Percentiles rank a stretch among this genome's conserved stretches.
Conservation (phyloP, 768 basidiomycete genomes). For the Leucocoprinus leucothites region DNA sequence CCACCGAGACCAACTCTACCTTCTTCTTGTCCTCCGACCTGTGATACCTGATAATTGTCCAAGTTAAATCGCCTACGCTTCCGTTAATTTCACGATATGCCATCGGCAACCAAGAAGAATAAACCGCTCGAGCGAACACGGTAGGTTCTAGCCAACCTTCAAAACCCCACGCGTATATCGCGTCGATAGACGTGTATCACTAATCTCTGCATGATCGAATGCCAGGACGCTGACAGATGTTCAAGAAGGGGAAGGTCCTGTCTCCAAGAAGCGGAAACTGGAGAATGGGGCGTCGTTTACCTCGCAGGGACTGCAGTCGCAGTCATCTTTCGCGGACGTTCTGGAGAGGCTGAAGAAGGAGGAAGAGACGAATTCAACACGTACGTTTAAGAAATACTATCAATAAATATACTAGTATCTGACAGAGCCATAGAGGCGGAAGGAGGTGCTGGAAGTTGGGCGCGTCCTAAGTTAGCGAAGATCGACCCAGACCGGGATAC, state of each 20-base stretch:
- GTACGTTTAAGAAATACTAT: constrained; percentile 27
- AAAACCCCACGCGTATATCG: constrained; percentile 17
- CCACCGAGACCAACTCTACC: neutral
- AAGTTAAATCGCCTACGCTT: neutral
- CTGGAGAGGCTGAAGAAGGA: constrained; percentile 60
- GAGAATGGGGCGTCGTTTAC: constrained; percentile 35
- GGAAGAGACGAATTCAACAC: constrained; percentile 33
- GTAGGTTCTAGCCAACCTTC: constrained; percentile 20
- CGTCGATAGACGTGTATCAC: constrained; percentile 13
- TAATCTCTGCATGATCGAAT: neutral
- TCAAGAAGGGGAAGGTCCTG: constrained; percentile 34
- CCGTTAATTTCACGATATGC: constrained; percentile 10
- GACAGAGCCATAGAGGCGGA: constrained; percentile 48
- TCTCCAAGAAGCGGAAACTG: constrained; percentile 54
- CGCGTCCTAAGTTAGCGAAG: constrained; percentile 52
- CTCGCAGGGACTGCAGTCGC: constrained; percentile 32
- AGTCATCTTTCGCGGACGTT: constrained; percentile 56
- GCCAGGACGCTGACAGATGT: constrained; percentile 21
- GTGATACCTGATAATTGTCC: neutral
- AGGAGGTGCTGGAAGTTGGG: constrained; percentile 77
- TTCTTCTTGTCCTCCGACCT: neutral
- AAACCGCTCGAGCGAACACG: constrained; percentile 26
- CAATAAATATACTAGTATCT: neutral
- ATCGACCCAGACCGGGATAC: constrained; percentile 61
- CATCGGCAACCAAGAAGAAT: constrained; percentile 25